Percentiles rank a stretch among this genome's conserved stretches.
These are phyloP conservation scores for Aspergillus coremiiformis DNA, from an alignment of 495 filamentous ascomycete genomes.

Conservation along the genomic window DNA sequence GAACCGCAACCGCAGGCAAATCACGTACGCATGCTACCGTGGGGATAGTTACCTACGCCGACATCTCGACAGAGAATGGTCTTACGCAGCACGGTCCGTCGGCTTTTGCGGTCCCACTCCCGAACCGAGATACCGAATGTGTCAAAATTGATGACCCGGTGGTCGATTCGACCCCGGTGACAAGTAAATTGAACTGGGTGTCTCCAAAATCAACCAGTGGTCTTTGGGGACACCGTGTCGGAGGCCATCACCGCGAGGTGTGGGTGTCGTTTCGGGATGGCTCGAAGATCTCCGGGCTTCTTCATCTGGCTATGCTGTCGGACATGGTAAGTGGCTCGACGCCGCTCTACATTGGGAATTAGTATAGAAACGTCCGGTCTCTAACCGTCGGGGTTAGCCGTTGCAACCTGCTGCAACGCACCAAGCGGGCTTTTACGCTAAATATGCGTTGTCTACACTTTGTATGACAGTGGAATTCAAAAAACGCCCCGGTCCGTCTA, in stretches of 20 bases:
- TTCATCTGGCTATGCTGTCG: conserved; percentile 15
- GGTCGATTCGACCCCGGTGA: conserved; percentile 19
- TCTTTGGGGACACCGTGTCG: conserved; percentile 20
- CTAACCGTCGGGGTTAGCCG: conserved; percentile 4
- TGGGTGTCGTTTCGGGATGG: conserved; percentile 21
- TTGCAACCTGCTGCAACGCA: conserved; percentile 22
- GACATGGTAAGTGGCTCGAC: conserved; percentile 10
- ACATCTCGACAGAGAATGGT: conserved; percentile 13
- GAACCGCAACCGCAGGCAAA: neutral
- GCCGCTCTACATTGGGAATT: neutral
- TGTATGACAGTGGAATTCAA: conserved; percentile 23
- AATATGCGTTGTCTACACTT: conserved; percentile 17
- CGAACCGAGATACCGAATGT: conserved; percentile 16
- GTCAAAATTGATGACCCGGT: conserved; percentile 17
- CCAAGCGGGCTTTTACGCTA: conserved; percentile 11
- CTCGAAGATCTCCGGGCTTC: conserved; percentile 10
- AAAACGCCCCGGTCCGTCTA: conserved; percentile 15
- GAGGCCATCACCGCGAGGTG: conserved; percentile 18
- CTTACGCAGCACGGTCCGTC: conserved; percentile 6
- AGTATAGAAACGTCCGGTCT: neutral
- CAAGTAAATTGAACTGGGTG: conserved; percentile 16
- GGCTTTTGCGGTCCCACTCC: neutral
- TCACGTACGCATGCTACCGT: conserved; percentile 1
- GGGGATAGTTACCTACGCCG: conserved; percentile 14
- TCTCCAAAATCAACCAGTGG: conserved; percentile 11